Base-by-base conservation (phyloP, 1,284 basidiomycete genomes). In the Spongiforma sp. region DNA sequence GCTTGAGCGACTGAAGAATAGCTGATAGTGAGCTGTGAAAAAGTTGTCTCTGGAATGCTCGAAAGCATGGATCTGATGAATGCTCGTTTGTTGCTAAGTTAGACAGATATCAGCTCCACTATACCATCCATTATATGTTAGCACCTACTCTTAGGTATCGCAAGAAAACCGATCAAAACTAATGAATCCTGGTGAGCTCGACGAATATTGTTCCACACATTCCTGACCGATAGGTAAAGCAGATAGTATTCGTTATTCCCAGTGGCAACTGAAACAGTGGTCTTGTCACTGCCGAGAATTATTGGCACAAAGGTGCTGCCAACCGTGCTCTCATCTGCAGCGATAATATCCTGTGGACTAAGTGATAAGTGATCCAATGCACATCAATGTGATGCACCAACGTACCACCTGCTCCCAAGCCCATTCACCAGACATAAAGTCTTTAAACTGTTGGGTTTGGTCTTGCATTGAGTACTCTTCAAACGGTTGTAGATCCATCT, bases 251-350 rank as follows among this genome's bases (percentile, higher is more conserved):
- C 70, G 24, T 72, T 74, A 10, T 80, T 70, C 1, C 79, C 76
- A 0, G 76, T 80, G 3, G 67, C 74, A 17, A 79, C 77, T 7
- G 75, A 79, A 0, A 80, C 75, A 2, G 73, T 78, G 0, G 72
- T 81, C 63, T 81, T 81, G 64, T 81, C 75, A 55, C 77, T 79
- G 1, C 79, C 74, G 1, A 78, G 59, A 26, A 81, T 74, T 24
- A 78, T 62, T 1, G 77, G 76, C 24, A 74, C 67, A 54, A 79
- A 77, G 50, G 73, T 73, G 0, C 72, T 62, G 7, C 79, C 78
- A 56, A 75, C 65, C 4, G 62, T 74, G 2, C 41, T n/a, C 10
- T 48, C 46, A 56, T 78, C 72, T 9, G 61, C 39, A 0, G 65
- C 14, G 17, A 74, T 68, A 5, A 61, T 61, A 48, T 72, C 67